phyloP scores from a whole-genome alignment of 129 eudicot species.

The Chrysanthemum seticuspe region DNA sequence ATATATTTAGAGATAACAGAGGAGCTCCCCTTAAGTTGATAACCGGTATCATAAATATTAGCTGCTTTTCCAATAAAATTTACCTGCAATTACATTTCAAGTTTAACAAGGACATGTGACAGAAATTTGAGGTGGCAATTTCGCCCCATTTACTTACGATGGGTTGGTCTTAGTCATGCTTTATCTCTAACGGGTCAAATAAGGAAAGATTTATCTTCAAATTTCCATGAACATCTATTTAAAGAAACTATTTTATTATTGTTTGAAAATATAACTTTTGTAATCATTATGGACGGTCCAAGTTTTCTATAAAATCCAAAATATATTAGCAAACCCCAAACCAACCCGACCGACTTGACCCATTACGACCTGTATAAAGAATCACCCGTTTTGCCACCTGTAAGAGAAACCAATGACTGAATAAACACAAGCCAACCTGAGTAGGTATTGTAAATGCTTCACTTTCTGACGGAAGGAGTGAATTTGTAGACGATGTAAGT shows the following conservation, averaged over 20 bases:
- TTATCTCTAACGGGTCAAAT: neutral
- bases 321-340: conserved; percentile 5
- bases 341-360: neutral
- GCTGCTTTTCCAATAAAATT: conserved; percentile 98
- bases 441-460: conserved; percentile 89
- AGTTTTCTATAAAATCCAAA: neutral
- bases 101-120: conserved; percentile 7
- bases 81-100: conserved; percentile 48
- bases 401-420: conserved; percentile 8
- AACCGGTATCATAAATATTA: conserved; percentile 81
- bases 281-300: neutral
- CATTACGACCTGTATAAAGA: neutral
- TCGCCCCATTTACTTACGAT: conserved; percentile 1
- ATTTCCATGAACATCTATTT: neutral
- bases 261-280: neutral
- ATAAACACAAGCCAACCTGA: neutral
- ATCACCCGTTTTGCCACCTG: conserved; percentile 13
- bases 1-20: conserved; percentile 82
- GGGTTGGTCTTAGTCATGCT: neutral
- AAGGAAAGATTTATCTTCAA: neutral
- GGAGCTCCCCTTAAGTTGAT: conserved; percentile 90
- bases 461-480: conserved; percentile 60
- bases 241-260: neutral
- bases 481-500: neutral
- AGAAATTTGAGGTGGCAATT: neutral